Conservation (phyloP, 2,329 filamentous ascomycete genomes). For the Phyllosticta citrichinensis region DNA sequence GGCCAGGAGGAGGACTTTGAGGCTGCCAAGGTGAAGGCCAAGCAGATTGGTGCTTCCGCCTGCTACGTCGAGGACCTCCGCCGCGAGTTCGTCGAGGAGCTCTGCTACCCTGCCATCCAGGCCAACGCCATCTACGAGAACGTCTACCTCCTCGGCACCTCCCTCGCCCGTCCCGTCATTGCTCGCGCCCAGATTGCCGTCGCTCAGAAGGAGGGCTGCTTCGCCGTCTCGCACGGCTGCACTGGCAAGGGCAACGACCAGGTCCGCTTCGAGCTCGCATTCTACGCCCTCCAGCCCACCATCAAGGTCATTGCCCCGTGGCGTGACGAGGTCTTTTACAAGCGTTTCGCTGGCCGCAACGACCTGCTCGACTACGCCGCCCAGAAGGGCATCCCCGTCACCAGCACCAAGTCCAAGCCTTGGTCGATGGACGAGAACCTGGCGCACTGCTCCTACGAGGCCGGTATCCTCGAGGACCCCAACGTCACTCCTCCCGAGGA, state of each 20-base stretch:
- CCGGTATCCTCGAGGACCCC: constrained; percentile 61
- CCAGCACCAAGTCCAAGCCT: constrained; percentile 61
- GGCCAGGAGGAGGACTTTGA: constrained; percentile 64
- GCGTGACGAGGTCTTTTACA: constrained; percentile 59
- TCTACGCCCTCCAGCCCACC: constrained; percentile 51
- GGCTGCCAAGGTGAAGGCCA: constrained; percentile 62
- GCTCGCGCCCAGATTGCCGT: constrained; percentile 56
- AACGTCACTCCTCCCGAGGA: constrained; percentile 58
- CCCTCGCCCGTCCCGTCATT: constrained; percentile 60
- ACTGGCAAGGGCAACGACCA: constrained; percentile 49
- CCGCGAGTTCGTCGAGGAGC: constrained; percentile 67
- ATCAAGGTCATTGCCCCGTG: constrained; percentile 70
- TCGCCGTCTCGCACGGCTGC: constrained; percentile 39
- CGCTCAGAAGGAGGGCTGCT: constrained; percentile 52
- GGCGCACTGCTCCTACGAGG: constrained; percentile 72
- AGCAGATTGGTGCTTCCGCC: constrained; percentile 57
- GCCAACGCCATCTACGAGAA: constrained; percentile 54
- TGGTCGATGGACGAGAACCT: constrained; percentile 63
- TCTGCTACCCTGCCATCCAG: constrained; percentile 71
- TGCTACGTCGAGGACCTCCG: constrained; percentile 56
- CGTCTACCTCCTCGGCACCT: constrained; percentile 50
- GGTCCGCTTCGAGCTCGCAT: constrained; percentile 55
- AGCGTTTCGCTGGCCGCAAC: constrained; percentile 60
- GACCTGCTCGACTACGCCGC: constrained; percentile 65
- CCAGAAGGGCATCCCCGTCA: constrained; percentile 58